These are phyloP conservation scores for Aureobasidium sp. DNA, from an alignment of 2,329 filamentous ascomycete genomes.

Conservation along the genomic window DNA sequence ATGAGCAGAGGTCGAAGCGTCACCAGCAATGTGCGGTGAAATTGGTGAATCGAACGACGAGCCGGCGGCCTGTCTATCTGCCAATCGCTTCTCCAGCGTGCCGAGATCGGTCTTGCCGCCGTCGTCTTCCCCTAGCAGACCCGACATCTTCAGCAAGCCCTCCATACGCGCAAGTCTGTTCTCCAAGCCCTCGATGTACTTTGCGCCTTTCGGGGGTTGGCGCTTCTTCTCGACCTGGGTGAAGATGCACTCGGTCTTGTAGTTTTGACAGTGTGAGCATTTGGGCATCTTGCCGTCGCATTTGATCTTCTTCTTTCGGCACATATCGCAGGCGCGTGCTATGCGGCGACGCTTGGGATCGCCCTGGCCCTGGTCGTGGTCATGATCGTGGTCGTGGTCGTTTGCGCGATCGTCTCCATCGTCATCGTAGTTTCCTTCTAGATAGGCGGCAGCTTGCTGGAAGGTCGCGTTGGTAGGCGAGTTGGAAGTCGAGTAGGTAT, in stretches of 20 bases:
- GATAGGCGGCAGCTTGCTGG: constrained; percentile 15
- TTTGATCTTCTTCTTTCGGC: constrained; percentile 92
- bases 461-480: constrained; percentile 10
- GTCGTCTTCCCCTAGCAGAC: constrained; percentile 78
- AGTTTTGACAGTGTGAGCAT: constrained; percentile 93
- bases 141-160: constrained; percentile 77
- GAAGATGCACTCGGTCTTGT: constrained; percentile 96
- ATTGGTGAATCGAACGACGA: constrained; percentile 14
- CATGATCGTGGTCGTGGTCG: constrained; percentile 41
- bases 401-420: constrained; percentile 25
- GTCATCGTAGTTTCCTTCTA: constrained; percentile 20
- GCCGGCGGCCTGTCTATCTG: constrained; percentile 38
- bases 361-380: constrained; percentile 25
- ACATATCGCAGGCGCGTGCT: constrained; percentile 91
- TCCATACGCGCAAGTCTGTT: constrained; percentile 96
- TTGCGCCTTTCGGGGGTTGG: constrained; percentile 92
- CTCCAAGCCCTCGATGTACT: constrained; percentile 95
- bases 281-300: constrained; percentile 93
- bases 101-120: constrained; percentile 79
- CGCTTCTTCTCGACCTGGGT: constrained; percentile 99
- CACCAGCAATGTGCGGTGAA: constrained; percentile 6
- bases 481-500: constrained; percentile 3
- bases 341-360: constrained; percentile 87
- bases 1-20: constrained; percentile 28
- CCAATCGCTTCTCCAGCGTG: constrained; percentile 69